phyloP scores from a whole-genome alignment of 1,284 basidiomycete genomes.

The Cystobasidiaceae sp. region DNA sequence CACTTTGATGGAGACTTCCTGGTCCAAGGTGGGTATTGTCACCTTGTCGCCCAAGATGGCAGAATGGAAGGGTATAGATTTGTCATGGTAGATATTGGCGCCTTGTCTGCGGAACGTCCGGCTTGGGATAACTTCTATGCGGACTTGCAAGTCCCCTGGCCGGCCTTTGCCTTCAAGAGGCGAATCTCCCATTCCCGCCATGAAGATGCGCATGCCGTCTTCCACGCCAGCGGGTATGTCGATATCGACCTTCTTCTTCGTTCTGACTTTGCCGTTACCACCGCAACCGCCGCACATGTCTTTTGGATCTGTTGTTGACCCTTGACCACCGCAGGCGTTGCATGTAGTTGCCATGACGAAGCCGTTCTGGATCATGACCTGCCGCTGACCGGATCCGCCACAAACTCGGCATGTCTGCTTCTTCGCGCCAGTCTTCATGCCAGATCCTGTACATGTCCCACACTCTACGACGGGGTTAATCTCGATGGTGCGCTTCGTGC shows the following conservation, averaged over 20 bases:
- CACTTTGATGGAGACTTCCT: constrained; percentile 90
- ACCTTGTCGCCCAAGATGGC: constrained; percentile 88
- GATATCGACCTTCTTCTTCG: constrained; percentile 71
- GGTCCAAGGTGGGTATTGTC: constrained; percentile 89
- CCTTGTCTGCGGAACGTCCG: constrained; percentile 88
- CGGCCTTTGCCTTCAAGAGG: constrained; percentile 65
- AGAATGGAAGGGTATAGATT: constrained; percentile 83
- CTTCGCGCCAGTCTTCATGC: constrained; percentile 81
- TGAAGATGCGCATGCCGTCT: constrained; percentile 88
- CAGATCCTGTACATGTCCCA: constrained; percentile 74
- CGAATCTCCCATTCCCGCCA: constrained; percentile 79
- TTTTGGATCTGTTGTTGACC: constrained; percentile 70
- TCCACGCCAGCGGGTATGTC: constrained; percentile 89
- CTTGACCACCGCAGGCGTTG: constrained; percentile 73
- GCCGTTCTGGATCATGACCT: constrained; percentile 86
- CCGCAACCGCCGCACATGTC: constrained; percentile 75
- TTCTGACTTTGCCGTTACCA: constrained; percentile 82
- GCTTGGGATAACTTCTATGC: constrained; percentile 76
- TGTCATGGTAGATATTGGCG: constrained; percentile 82
- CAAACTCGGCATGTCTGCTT: constrained; percentile 74
- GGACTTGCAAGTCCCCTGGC: constrained; percentile 79
- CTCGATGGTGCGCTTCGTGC: constrained; percentile 69
- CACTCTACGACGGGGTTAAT: constrained; percentile 81
- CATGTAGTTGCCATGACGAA: constrained; percentile 98
- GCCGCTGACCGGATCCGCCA: constrained; percentile 78